These are phyloP conservation scores for Trypanosoma cruzi DNA, from an alignment of 208 protist species.

Conservation along the genomic window DNA sequence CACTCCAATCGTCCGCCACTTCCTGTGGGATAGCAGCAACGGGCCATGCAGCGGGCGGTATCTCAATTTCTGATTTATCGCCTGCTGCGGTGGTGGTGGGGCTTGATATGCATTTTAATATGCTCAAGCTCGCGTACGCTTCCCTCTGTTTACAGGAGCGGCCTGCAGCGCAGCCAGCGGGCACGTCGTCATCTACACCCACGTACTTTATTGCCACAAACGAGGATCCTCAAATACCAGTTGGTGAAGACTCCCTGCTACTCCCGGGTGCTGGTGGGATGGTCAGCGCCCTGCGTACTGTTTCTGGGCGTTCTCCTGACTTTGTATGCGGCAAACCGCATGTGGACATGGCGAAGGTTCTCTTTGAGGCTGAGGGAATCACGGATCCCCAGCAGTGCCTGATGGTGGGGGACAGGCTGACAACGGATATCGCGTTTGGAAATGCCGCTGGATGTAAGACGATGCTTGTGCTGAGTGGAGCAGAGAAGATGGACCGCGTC, in stretches of 20 bases:
- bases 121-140: conserved; percentile 58
- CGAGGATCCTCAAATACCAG: conserved; percentile 68
- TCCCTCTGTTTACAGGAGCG: conserved; percentile 43
- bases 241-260: conserved; percentile 38
- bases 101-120: conserved; percentile 69
- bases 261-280: conserved; percentile 62
- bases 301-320: conserved; percentile 37
- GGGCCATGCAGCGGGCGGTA: conserved; percentile 14
- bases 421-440: conserved; percentile 81
- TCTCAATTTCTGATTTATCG: conserved; percentile 62
- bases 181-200: neutral
- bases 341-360: conserved; percentile 52
- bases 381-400: conserved; percentile 49
- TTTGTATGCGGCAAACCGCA: conserved; percentile 73
- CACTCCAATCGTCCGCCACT: conserved; percentile 25
- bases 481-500: conserved; percentile 48
- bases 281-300: conserved; percentile 39
- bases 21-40: neutral
- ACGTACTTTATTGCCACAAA: conserved; percentile 73
- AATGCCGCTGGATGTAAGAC: conserved; percentile 55
- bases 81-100: conserved; percentile 63
- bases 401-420: conserved; percentile 80
- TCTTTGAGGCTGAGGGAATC: conserved; percentile 59
- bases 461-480: conserved; percentile 73
- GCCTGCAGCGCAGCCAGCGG: neutral